Evolutionary conservation across 805 yeast genomes (phyloP), one percentile per base, ranked within the genome.

Genomic region (Candida pini): DNA sequence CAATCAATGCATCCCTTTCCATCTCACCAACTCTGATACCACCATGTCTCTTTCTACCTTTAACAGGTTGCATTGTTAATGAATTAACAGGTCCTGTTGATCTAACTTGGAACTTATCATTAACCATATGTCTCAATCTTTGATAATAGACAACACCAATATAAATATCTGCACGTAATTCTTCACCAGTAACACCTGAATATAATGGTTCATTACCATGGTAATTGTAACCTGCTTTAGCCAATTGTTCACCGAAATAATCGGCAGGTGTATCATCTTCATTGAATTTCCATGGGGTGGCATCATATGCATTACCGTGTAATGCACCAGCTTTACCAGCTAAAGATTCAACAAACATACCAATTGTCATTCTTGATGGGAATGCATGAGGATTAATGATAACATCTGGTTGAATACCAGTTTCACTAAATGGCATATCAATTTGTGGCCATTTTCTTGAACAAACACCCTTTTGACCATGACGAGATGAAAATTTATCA

Each of bases 351-450:
- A 92, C 97, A 64, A 92, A 92, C 97, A 92, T 92, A 69, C 98
- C 98, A 63, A 92, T 90, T 9, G 98, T 92, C 98, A 92, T 92
- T 71, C 98, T 92, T 31, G 97, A 90, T 50, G 98, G 98, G 90
- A 90, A 92, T 47, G 97, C 98, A 61, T 90, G 98, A 4, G 98
- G 98, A 60, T 92, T 92, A 56, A 92, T 92, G 56, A 92, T 92
- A 49, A 92, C 83, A 64, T 92, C 98, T 2, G 98, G 98, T 60
- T 85, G 96, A 42, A 92, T 90, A 53, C 98, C 98, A 22, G 85
- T 69, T 65, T 92, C 98, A 46, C 87, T 76, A 68, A 92, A 92
- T 35, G 98, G 98, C 95, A 92, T 79, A 61, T 92, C 97, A 44
- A 86, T 70, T 34, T 87, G 81, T 21, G 97, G 98, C 96, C 97